These are phyloP conservation scores for Apophysomyces sp. DNA, from an alignment of 371 early-diverging fungal genomes.

Conservation along the genomic window DNA sequence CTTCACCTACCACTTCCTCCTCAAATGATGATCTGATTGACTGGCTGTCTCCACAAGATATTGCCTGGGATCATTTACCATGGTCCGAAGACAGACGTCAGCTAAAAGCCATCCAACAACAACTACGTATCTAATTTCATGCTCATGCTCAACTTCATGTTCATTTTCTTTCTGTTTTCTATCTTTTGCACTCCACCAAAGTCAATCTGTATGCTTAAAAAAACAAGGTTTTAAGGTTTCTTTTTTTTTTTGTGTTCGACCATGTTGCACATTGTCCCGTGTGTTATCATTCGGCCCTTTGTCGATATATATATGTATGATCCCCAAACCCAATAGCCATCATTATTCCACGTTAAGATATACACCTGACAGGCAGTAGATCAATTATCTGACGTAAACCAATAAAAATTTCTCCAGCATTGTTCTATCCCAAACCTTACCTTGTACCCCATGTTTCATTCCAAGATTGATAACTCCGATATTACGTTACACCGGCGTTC, in stretches of 20 bases:
- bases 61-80: slow-evolving; percentile 35
- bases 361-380: neutral
- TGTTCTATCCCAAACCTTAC: neutral
- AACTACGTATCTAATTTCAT: slow-evolving; percentile 7
- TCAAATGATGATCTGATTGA: slow-evolving; percentile 28
- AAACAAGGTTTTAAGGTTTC: neutral
- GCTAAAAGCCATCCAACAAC: slow-evolving; percentile 13
- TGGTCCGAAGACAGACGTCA: slow-evolving; percentile 24
- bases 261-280: neutral
- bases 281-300: neutral
- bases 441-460: neutral
- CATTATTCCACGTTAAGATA: neutral
- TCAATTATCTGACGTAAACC: neutral
- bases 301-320: neutral
- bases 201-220: neutral
- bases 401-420: neutral
- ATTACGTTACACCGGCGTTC: too few species aligned
- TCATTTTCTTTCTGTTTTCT: neutral
- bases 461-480: too few species aligned
- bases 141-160: neutral
- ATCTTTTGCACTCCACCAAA: too few species aligned
- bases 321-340: neutral
- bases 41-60: slow-evolving; percentile 24
- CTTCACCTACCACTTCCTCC: slow-evolving; percentile 26
- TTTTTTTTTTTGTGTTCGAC: neutral